Base-by-base conservation (phyloP, 139 green algal genomes). In the Micractinium sp. region DNA sequence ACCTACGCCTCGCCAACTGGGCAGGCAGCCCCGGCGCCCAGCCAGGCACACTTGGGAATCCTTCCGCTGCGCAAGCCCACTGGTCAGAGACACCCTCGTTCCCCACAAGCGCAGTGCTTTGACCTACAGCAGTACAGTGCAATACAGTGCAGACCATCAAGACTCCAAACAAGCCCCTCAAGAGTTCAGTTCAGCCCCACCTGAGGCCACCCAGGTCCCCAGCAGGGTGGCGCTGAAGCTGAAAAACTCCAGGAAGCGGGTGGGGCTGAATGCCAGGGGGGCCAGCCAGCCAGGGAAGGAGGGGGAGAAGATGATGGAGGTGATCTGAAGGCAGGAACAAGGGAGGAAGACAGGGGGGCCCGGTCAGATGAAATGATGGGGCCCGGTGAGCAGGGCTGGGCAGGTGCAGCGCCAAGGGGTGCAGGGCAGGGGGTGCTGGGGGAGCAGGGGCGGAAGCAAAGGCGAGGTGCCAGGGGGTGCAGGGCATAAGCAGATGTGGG, bases 201-300 rank as follows among this genome's bases (percentile, higher is more conserved):
- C 87, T 4, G 86, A 85, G 14, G 76, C 87, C 15, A 95, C 90
- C 93, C 94, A 96, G 27, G 89, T 93, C 78, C 87, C 89, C 27
- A 85, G 84, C 36, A 97, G 78, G 23, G 95, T 97, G 29, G 88
- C 81, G 2, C 86, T 79, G 61, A 97, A 95, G 27, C 75, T 78
- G 1, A 89, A 63, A 60, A 97, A 93, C 90, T 97, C 95, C 61
- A 89, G 87, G 91, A 96, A 97, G 56, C 95, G 91, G 12, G 88
- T 81, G 16, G 92, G 91, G 77, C 92, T 93, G 78, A 96, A 96
- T 38, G 90, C 66, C 78, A 97, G 82, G 0, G 95, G 95, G 5
- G 93, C 95, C 33, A 96, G 83, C 94, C 94, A 95, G 36, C 94
- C 94, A 16, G 94, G 91, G 75, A 96, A 96, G 74, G 36, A 78